A percentile compares a stretch with the other conserved stretches of the same genome.
Conservation (phyloP, 139 green algal genomes). For the Micractinium sp. region DNA sequence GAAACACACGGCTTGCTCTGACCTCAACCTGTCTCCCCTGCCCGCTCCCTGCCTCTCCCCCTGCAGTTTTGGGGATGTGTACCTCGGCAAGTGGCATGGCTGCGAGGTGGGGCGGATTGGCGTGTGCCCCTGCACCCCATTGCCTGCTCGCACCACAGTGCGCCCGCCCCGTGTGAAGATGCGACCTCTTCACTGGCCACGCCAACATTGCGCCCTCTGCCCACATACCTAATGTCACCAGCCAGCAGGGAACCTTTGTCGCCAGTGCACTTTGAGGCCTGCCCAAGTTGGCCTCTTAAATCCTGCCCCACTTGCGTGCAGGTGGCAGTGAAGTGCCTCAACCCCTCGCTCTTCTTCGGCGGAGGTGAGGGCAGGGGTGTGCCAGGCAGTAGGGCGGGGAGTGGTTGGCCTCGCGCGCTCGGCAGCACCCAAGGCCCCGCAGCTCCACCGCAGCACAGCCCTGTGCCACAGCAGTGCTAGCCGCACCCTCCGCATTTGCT, state of each 20-base stretch:
- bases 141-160: not conserved
- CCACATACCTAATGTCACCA: no score
- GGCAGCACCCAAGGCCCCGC: no score
- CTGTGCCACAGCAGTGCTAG: no score
- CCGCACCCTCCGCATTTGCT: no score
- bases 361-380: not conserved
- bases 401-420: not conserved
- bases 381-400: not conserved
- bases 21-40: not conserved
- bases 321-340: conserved; percentile 77
- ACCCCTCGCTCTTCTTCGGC: conserved; percentile 69
- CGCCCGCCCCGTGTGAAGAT: no score
- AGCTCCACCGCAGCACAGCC: no score
- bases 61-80: conserved; percentile 72
- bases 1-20: not conserved
- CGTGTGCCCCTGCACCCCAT: no score
- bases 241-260: no score
- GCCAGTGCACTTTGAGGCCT: no score
- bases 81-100: conserved; percentile 68
- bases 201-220: no score
- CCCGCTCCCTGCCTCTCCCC: not conserved
- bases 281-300: no score
- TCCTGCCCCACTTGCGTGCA: not conserved
- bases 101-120: conserved; percentile 42
- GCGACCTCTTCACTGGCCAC: no score